Evolutionary conservation across 1,139 yeast species (phyloP).

Genomic region (Barnettozyma hawaiiensis): DNA sequence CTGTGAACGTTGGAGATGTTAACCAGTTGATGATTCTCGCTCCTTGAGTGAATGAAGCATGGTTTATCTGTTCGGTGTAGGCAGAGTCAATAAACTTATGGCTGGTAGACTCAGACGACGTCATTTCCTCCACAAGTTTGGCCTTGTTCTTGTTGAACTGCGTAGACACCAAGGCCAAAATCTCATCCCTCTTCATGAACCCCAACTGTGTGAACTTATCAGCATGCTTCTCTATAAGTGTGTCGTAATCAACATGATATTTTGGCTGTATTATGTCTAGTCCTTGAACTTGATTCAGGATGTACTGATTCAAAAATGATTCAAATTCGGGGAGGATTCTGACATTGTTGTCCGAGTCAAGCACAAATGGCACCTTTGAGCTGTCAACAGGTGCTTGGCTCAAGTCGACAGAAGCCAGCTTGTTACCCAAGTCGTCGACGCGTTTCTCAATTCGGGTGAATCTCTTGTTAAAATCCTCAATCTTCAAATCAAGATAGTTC

Average conservation of each 20-base stretch:
- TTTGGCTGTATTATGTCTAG: background rate
- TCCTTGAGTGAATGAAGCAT: slow-evolving; percentile 20
- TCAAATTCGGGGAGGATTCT: slow-evolving; percentile 23
- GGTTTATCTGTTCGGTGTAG: slow-evolving; percentile 15
- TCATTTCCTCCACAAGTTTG: slow-evolving; percentile 21
- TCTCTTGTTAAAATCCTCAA: slow-evolving; percentile 14
- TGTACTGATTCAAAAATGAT: slow-evolving; percentile 11
- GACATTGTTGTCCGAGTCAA: slow-evolving; percentile 18
- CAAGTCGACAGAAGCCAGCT: slow-evolving; percentile 10
- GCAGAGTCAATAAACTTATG: slow-evolving; percentile 1
- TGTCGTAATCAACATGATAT: slow-evolving; percentile 16
- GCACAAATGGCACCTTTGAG: slow-evolving; percentile 17
- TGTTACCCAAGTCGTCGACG: slow-evolving; percentile 5
- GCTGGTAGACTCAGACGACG: slow-evolving; percentile 6
- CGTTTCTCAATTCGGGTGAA: slow-evolving; percentile 12
- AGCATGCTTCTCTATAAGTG: slow-evolving; percentile 15
- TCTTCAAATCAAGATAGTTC: slow-evolving; percentile 19
- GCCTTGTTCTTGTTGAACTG: slow-evolving; percentile 23
- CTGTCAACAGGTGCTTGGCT: slow-evolving; percentile 6
- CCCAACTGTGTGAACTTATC: slow-evolving; percentile 19
- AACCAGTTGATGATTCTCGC: slow-evolving; percentile 24
- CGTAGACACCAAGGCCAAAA: slow-evolving; percentile 15
- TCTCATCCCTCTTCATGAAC: slow-evolving; percentile 21
- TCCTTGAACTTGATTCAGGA: slow-evolving; percentile 8
- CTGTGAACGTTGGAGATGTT: slow-evolving; percentile 20